Evolutionary conservation across 2,329 filamentous ascomycete species (phyloP).

Genomic region (Colletotrichum lindemuthianum): DNA sequence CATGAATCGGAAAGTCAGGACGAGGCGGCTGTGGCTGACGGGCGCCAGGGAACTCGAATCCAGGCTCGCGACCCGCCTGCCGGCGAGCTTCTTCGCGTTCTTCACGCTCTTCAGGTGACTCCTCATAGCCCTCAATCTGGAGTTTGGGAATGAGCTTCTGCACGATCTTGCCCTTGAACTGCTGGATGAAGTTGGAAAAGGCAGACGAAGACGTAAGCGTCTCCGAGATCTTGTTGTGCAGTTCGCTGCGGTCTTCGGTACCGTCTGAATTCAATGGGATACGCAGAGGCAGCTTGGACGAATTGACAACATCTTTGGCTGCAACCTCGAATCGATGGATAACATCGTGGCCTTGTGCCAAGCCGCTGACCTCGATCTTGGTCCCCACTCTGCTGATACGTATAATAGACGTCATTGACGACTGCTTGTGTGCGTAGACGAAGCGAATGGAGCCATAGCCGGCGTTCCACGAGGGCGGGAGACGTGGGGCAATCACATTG

Average conservation of each 20-base stretch:
- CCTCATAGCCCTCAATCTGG: conserved; percentile 82
- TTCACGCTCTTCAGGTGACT: conserved; percentile 57
- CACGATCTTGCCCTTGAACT: conserved; percentile 82
- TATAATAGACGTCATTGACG: conserved; percentile 83
- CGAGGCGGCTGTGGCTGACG: conserved; percentile 65
- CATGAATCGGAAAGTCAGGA: conserved; percentile 70
- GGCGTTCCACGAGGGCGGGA: conserved; percentile 85
- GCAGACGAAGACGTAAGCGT: conserved; percentile 80
- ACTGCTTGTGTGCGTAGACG: conserved; percentile 87
- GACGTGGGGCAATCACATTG: conserved; percentile 65
- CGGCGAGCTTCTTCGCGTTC: conserved; percentile 54
- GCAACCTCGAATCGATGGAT: conserved; percentile 81
- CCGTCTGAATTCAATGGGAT: conserved; percentile 58
- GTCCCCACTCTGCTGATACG: conserved; percentile 84
- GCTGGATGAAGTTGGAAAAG: conserved; percentile 74
- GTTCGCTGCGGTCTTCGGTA: conserved; percentile 60
- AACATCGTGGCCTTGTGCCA: conserved; percentile 82
- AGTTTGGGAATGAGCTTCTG: conserved; percentile 84
- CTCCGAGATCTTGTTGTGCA: conserved; percentile 60
- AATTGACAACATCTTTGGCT: conserved; percentile 78
- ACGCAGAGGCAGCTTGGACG: conserved; percentile 64
- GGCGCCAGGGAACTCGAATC: conserved; percentile 48
- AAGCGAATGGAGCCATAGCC: conserved; percentile 79
- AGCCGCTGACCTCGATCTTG: conserved; percentile 84
- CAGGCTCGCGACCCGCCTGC: conserved; percentile 50